Conservation (phyloP, 352 stramenopile genomes). For the Blastocystis sp. region DNA sequence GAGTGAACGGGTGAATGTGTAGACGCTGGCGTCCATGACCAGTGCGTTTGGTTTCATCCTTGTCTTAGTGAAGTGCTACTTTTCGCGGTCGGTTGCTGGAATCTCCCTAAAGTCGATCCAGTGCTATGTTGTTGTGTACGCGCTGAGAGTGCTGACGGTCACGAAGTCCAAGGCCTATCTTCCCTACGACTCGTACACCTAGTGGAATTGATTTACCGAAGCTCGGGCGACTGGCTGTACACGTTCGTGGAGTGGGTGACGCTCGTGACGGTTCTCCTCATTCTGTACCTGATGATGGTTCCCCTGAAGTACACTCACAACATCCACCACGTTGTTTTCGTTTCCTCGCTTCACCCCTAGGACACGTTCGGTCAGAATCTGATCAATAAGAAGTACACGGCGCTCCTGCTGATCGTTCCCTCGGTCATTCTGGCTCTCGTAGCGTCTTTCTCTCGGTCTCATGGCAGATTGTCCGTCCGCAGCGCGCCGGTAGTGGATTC, state of each 20-base stretch:
- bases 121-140: constrained; percentile 74
- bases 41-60: constrained; percentile 74
- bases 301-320: constrained; percentile 76
- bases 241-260: constrained; percentile 70
- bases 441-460: background rate
- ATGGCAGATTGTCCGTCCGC: constrained; percentile 12
- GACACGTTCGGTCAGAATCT: constrained; percentile 65
- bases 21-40: constrained; percentile 76
- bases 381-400: constrained; percentile 68
- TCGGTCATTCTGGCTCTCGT: constrained; percentile 64
- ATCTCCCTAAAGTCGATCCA: constrained; percentile 74
- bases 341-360: constrained; percentile 18
- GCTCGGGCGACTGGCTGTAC: constrained; percentile 72
- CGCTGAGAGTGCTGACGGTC: constrained; percentile 74
- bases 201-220: background rate
- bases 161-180: constrained; percentile 74
- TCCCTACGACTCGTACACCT: constrained; percentile 66
- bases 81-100: constrained; percentile 69
- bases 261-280: constrained; percentile 67
- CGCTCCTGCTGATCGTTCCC: constrained; percentile 73
- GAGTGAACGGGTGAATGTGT: background rate
- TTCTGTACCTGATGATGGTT: constrained; percentile 73
- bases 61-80: constrained; percentile 76
- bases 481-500: background rate
- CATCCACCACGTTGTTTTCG: constrained; percentile 62